Percentiles rank a stretch among this genome's conserved stretches.
Evolutionary conservation across 164 flowering plant genomes (phyloP).

Genomic region (Piper longum): DNA sequence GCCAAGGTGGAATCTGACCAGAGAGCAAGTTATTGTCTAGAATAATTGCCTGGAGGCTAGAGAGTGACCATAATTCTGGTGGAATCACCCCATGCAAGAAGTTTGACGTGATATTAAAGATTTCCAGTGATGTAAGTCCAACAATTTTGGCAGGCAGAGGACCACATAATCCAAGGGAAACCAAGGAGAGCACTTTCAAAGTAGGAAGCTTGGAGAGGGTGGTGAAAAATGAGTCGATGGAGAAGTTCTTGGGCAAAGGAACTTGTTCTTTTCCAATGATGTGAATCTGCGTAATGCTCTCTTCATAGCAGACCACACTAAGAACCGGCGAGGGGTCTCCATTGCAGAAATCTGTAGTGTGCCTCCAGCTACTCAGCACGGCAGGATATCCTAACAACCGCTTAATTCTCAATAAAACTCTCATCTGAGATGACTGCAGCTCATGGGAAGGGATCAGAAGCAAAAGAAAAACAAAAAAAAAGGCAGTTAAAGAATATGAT

Average conservation of each 20-base stretch:
- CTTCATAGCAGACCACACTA: slow-evolving; percentile 76
- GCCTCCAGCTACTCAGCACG: slow-evolving; percentile 55
- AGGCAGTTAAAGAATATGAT: slow-evolving; percentile 5
- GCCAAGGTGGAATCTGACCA: slow-evolving; percentile 50
- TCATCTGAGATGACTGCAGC: slow-evolving; percentile 49
- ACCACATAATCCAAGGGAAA: slow-evolving; percentile 92
- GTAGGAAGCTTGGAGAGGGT: slow-evolving; percentile 56
- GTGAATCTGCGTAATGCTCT: slow-evolving; percentile 66
- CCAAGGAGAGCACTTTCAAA: slow-evolving; percentile 76
- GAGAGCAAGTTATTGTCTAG: slow-evolving; percentile 65
- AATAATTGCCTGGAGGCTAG: slow-evolving; percentile 55
- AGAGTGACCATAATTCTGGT: slow-evolving; percentile 33
- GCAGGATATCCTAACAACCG: slow-evolving; percentile 43
- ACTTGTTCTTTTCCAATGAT: slow-evolving; percentile 41
- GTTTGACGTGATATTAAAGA: slow-evolving; percentile 75
- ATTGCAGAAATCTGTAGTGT: slow-evolving; percentile 64
- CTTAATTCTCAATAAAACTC: slow-evolving; percentile 52
- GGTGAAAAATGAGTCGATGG: slow-evolving; percentile 54
- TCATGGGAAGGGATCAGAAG: slow-evolving; percentile 20
- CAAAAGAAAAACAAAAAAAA: slow-evolving; percentile 15
- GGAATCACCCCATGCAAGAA: slow-evolving; percentile 58
- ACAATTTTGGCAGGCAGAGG: slow-evolving; percentile 49
- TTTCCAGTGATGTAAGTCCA: slow-evolving; percentile 60
- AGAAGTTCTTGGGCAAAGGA: slow-evolving; percentile 53
- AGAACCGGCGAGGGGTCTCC: slow-evolving; percentile 36